Percentiles rank a stretch among this genome's conserved stretches.
Evolutionary conservation across 306 rosid genomes (phyloP).

Genomic region (Vigna unguiculata): DNA sequence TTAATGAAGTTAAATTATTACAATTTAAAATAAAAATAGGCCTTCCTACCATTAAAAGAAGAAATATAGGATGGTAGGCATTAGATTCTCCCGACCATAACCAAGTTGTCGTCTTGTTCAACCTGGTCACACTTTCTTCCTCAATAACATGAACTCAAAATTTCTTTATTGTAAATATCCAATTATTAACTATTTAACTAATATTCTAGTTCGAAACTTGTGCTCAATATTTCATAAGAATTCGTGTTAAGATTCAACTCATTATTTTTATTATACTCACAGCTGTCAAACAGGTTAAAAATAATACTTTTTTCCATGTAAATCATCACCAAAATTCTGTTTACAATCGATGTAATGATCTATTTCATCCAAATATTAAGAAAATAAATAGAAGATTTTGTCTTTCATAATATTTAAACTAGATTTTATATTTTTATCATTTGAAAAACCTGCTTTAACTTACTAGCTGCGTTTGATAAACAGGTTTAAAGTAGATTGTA

Average conservation of each 20-base stretch:
- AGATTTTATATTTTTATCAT: too few relatives aligned
- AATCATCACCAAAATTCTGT: neutral
- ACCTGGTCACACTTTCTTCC: constrained; percentile 3
- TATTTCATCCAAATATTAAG: neutral
- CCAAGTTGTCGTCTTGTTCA: constrained; percentile 25
- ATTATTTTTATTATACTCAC: constrained; percentile 12
- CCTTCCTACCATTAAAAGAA: neutral
- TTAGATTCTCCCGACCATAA: constrained; percentile 38
- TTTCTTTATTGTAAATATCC: neutral
- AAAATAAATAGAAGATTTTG: neutral
- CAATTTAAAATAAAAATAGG: too few relatives aligned
- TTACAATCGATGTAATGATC: neutral
- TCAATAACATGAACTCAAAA: neutral
- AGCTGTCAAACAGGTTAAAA: constrained; percentile 7
- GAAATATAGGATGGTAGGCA: constrained; percentile 1
- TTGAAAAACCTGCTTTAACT: too few relatives aligned
- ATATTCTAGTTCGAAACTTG: constrained; percentile 3
- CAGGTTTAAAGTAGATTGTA: too few relatives aligned
- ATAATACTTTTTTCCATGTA: neutral
- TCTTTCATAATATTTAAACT: too few relatives aligned
- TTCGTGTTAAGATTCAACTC: neutral
- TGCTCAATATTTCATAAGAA: neutral
- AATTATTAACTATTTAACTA: constrained; percentile 23
- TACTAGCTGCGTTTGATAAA: too few relatives aligned
- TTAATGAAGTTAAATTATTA: too few relatives aligned